Base-by-base conservation (phyloP, 2,329 filamentous ascomycete species). In the Allantophomopsis lycopodina region DNA sequence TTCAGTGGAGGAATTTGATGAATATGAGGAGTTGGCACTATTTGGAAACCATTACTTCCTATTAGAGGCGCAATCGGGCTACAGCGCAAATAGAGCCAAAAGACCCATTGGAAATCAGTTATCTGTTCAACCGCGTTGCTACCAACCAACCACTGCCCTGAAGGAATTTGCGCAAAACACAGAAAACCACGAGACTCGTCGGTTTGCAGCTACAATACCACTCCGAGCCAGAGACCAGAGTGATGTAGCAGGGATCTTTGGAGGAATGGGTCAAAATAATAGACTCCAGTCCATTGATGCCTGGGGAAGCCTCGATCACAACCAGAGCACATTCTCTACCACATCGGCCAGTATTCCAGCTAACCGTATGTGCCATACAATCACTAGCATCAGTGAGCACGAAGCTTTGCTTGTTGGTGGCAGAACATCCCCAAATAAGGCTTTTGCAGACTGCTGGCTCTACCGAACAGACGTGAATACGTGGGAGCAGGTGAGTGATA, bases 21-120 rank as follows among this genome's bases (percentile, higher is more conserved):
- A 95, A 59, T 94, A 86, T 86, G 89, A 96, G 58, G 89, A 95
- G 52, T 87, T 95, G 54, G 78, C 82, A 2, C 64, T 94, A 1
- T 94, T 93, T 56, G 76, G 74, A 2, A 77, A 78, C 28, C 88
- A 95, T 58, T 94, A 94, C 58, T 83, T 88, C 49, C 61, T 95
- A 34, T 66, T 94, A 7, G 66, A 76, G 38, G 84, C 85, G 12
- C 5, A n/a, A 17, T 68, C 63, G 33, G 74, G 60, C 40, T 6
- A 14, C 20, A 7, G 15, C 5, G 23, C 34, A 16, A 36, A 41
- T 30, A 28, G 21, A 13, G 2, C 4, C 4, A 20, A 4, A 3
- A 37, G 31, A 18, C 12, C 38, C 13, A 31, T 13, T 15, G 28
- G 13, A 18, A 31, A 11, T 6, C 12, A 23, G 30, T 15, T 10